Conservation (phyloP, 768 basidiomycete genomes). For the Macrocybe gigantea region DNA sequence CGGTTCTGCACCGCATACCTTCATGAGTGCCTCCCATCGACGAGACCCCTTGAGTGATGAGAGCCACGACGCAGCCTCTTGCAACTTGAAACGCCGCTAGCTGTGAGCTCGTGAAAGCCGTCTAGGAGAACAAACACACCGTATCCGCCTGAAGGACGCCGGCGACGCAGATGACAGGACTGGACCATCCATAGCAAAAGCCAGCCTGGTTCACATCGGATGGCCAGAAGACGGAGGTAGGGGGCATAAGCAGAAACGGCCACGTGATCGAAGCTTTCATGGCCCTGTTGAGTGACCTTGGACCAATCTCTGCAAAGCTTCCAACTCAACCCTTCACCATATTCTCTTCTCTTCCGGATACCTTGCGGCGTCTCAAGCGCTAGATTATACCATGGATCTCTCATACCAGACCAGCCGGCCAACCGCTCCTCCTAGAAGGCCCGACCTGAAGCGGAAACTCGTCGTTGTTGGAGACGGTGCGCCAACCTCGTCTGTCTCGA, state of each 20-base stretch:
- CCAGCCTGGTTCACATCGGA: constrained; percentile 38
- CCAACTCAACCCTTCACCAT: background rate
- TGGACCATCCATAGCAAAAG: constrained; percentile 55
- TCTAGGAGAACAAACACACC: constrained; percentile 17
- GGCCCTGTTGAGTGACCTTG: constrained; percentile 2
- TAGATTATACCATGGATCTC: constrained; percentile 16
- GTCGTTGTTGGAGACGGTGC: constrained; percentile 87
- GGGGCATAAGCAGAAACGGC: constrained; percentile 18
- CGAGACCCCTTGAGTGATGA: constrained; percentile 1
- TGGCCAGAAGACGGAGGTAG: constrained; percentile 54
- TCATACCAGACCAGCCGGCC: constrained; percentile 19
- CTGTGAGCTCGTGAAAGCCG: too few relatives aligned
- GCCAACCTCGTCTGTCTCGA: constrained; percentile 14
- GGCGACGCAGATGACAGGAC: constrained; percentile 43
- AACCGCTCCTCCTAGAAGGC: constrained; percentile 39
- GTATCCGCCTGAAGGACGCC: constrained; percentile 35
- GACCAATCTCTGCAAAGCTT: background rate
- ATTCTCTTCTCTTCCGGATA: background rate
- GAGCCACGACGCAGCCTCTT: too few relatives aligned
- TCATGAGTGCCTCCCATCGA: constrained; percentile 19
- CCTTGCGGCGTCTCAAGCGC: too few relatives aligned
- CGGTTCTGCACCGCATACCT: constrained; percentile 26
- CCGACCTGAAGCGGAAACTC: constrained; percentile 81
- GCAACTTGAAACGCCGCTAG: too few relatives aligned
- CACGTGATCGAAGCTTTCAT: constrained; percentile 19